A percentile compares a stretch with the other conserved stretches of the same genome.
Conservation (phyloP, 164 flowering plant species). For the Protea cynaroides region DNA sequence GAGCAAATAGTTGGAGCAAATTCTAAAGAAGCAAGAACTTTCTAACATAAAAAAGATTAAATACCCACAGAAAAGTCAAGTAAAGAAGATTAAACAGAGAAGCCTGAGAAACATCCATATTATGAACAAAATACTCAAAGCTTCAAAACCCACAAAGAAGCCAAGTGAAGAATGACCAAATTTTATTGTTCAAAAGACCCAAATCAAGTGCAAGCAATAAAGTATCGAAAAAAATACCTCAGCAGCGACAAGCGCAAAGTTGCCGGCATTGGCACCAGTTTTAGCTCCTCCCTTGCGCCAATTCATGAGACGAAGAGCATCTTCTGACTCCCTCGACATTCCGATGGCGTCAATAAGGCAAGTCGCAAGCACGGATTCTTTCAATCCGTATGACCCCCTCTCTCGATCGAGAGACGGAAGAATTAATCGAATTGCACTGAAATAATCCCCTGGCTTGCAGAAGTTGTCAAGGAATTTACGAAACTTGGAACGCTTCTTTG, state of each 20-base stretch:
- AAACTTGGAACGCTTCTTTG: conserved; percentile 72
- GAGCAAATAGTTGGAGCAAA: too few relatives aligned
- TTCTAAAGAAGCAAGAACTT: too few relatives aligned
- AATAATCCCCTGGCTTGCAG: conserved; percentile 58
- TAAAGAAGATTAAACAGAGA: too few relatives aligned
- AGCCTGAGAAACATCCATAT: too few relatives aligned
- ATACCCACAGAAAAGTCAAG: too few relatives aligned
- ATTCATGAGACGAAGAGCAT: conserved; percentile 72
- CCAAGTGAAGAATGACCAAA: neutral
- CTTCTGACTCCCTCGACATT: conserved; percentile 72
- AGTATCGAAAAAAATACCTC: conserved; percentile 35
- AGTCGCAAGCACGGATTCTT: conserved; percentile 76
- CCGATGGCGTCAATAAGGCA: conserved; percentile 81
- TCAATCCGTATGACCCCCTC: conserved; percentile 80
- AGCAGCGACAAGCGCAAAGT: conserved; percentile 71
- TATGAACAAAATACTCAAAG: too few relatives aligned
- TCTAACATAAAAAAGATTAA: too few relatives aligned
- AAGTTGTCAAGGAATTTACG: conserved; percentile 75
- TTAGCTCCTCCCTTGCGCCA: conserved; percentile 88
- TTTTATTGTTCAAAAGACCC: neutral
- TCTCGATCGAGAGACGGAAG: conserved; percentile 83
- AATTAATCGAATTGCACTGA: conserved; percentile 63
- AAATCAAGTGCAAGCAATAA: neutral
- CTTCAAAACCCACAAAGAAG: too few relatives aligned
- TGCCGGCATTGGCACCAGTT: conserved; percentile 70